Conservation (phyloP, 2,329 filamentous ascomycete species). For the Endocalyx cinctus region DNA sequence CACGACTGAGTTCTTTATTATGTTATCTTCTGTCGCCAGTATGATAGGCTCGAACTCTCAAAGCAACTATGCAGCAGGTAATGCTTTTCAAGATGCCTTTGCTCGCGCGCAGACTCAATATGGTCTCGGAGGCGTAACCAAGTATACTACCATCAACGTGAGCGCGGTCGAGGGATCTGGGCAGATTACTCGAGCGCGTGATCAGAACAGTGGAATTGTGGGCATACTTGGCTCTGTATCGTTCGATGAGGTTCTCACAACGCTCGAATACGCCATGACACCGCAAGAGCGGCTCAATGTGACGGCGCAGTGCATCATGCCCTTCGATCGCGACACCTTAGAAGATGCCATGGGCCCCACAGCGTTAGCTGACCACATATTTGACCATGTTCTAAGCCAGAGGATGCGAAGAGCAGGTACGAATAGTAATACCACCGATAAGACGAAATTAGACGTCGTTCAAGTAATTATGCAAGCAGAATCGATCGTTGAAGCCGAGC, state of each 20-base stretch:
- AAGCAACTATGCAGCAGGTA: constrained; percentile 8
- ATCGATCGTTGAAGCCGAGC: constrained; percentile 9
- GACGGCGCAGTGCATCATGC: constrained; percentile 11
- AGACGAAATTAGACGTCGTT: too few species aligned
- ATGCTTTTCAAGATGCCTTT: constrained; percentile 15
- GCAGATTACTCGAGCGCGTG: constrained; percentile 3
- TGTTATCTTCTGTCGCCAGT: constrained; percentile 12
- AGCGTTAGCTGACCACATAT: constrained; percentile 8
- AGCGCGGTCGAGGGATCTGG: constrained; percentile 10
- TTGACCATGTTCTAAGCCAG: constrained; percentile 9
- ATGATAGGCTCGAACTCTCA: constrained; percentile 6
- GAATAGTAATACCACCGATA: too few species aligned
- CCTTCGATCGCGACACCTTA: constrained; percentile 11
- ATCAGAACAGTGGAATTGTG: constrained; percentile 5
- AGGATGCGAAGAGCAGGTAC: constrained; percentile 1
- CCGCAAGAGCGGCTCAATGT: constrained; percentile 6
- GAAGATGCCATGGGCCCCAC: constrained; percentile 8
- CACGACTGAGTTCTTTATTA: constrained; percentile 17
- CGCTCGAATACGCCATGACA: constrained; percentile 13
- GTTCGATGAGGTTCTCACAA: constrained; percentile 9
- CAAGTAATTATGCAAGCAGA: constrained; percentile 2
- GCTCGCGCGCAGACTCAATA: constrained; percentile 7
- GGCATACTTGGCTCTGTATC: constrained; percentile 12
- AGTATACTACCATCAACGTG: constrained; percentile 10
- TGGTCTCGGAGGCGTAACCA: constrained; percentile 3